Evolutionary conservation across 108 stramenopile species (phyloP), one percentile per base, ranked within the genome.

Genomic region (Phaeodactylum tricornutum): DNA sequence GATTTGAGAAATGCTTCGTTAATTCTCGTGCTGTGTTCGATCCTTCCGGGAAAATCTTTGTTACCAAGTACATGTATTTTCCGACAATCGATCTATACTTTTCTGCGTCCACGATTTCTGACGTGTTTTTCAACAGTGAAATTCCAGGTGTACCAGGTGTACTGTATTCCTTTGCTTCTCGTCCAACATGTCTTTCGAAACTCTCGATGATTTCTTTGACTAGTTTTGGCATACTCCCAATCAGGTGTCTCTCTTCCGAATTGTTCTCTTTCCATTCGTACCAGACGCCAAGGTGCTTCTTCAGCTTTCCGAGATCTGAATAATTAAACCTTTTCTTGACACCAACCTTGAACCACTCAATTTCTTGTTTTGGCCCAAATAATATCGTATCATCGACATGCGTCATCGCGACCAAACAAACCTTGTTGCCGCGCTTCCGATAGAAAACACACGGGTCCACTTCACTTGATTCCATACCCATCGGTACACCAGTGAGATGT

Each of bases 301-400:
- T 41, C 27, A 60, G 11, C 6, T 37, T 25, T 29, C 59, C 59
- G 12, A 52, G 32, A 17, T 60, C 59, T 3, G 21, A 29, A 15
- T 52, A 43, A 7, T 53, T 29, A 30, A 60, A 51, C 2, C 29
- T 16, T 39, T 60, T 53, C 23, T 41, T 29, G 28, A 60, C 33
- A 12, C 22, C 6, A 2, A n/a, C 38, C 39, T 60, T 60, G 39
- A 53, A 54, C 52, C 23, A 22, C 2, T 54, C 43, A 2, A 54
- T 26, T 35, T 43, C 42, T 14, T 14, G 14, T 34, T 53, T 21
- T 3, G 15, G n/a, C 21, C 51, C 53, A 26, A 26, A 22, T 2
- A 44, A 3, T 9, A 55, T 44, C 26, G 14, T n/a, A 53, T 61
- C 61, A 45, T 61, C 61, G 14, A 61, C 61, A 37, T 53, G 54